Evolutionary conservation across 495 filamentous ascomycete genomes (phyloP).

Genomic region (Cudoniella acicularis): DNA sequence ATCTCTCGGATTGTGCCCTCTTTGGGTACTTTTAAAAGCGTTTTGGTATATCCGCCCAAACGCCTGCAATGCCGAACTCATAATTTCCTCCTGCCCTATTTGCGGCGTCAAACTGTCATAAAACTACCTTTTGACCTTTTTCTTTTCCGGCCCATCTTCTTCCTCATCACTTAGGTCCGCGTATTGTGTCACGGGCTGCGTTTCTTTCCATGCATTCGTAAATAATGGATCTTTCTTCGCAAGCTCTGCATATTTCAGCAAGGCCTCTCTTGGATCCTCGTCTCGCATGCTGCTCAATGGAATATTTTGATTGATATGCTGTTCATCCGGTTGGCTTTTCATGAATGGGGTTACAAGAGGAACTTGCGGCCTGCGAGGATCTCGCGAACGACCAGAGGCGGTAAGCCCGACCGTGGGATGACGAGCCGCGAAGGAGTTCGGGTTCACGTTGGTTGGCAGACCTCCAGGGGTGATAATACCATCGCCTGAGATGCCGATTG

Average conservation of each 20-base stretch:
- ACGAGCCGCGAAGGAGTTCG: slow-evolving; percentile 55
- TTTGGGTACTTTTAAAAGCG: background rate
- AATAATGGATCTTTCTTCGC: slow-evolving; percentile 92
- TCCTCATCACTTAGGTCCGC: slow-evolving; percentile 91
- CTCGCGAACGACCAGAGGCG: slow-evolving; percentile 72
- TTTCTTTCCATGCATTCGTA: slow-evolving; percentile 87
- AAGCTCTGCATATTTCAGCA: slow-evolving; percentile 92
- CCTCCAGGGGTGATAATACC: slow-evolving; percentile 67
- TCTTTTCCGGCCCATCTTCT: slow-evolving; percentile 61
- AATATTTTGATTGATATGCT: slow-evolving; percentile 81
- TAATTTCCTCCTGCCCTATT: too few species aligned
- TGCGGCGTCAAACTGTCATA: too few species aligned
- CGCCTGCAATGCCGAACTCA: background rate
- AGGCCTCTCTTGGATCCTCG: slow-evolving; percentile 91
- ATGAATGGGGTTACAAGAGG: slow-evolving; percentile 87
- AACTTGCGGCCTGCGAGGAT: slow-evolving; percentile 76
- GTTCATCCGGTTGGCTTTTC: slow-evolving; percentile 85
- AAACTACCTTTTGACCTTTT: slow-evolving; percentile 51
- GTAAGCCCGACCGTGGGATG: slow-evolving; percentile 71
- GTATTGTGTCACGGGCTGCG: slow-evolving; percentile 91
- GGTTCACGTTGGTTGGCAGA: slow-evolving; percentile 35
- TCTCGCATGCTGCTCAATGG: slow-evolving; percentile 93
- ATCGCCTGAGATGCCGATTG: slow-evolving; percentile 76
- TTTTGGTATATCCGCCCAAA: background rate
- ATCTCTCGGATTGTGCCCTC: too few species aligned